Conservation (phyloP, 169 alveolate species). For the Sarcocystis neurona region DNA sequence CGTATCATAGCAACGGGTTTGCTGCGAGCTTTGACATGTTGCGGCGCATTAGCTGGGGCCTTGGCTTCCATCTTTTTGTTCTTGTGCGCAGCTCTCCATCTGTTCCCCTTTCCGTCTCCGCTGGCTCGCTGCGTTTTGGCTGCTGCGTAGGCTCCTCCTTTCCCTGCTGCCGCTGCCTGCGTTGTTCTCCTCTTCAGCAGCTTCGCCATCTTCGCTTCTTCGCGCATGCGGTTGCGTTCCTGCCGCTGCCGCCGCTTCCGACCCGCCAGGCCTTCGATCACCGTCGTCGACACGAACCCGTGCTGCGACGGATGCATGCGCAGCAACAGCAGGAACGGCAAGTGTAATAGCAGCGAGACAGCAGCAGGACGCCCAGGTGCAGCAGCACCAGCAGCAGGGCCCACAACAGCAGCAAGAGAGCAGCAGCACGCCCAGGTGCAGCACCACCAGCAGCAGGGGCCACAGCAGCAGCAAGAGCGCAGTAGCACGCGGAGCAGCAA, state of each 20-base stretch:
- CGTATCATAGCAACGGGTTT: conserved; percentile 44
- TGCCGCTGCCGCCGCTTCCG: conserved; percentile 51
- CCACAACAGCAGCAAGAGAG: not conserved
- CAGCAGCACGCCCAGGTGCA: not conserved
- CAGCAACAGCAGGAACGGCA: not conserved
- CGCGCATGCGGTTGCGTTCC: conserved; percentile 27
- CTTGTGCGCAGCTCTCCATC: not conserved
- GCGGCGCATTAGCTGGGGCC: conserved; percentile 29
- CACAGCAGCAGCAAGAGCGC: no score
- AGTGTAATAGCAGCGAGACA: not conserved
- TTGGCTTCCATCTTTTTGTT: not conserved
- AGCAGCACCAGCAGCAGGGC: not conserved
- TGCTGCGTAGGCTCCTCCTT: not conserved
- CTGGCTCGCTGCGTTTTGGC: no score
- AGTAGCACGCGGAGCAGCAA: no score
- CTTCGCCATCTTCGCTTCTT: conserved; percentile 11
- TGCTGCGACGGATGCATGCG: not conserved
- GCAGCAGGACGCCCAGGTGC: not conserved
- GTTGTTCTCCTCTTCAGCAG: not conserved
- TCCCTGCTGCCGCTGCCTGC: not conserved
- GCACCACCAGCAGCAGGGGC: no score
- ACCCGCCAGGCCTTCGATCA: conserved; percentile 50
- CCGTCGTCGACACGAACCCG: conserved; percentile 23
- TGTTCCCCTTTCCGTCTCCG: no score
- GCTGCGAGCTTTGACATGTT: conserved; percentile 30